Evolutionary conservation across 2,329 filamentous ascomycete species (phyloP).

Genomic region (Canariomyces notabilis): DNA sequence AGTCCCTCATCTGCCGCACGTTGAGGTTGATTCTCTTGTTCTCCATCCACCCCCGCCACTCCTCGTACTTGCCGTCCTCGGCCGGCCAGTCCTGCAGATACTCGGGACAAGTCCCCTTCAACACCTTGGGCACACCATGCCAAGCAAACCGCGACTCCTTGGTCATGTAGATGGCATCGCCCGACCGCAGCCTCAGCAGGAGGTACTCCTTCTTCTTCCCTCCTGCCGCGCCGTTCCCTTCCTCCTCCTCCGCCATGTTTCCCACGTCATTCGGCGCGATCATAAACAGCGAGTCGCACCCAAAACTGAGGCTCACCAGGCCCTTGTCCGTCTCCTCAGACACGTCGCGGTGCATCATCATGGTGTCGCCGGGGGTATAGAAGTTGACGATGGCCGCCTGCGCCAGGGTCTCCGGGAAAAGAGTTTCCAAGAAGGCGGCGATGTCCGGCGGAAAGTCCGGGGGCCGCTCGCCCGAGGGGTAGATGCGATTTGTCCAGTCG

Average conservation of each 20-base stretch:
- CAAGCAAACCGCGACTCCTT: slow-evolving; percentile 78
- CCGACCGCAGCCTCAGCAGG: slow-evolving; percentile 67
- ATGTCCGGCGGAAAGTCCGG: slow-evolving; percentile 73
- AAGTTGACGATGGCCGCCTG: slow-evolving; percentile 93
- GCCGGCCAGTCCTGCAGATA: slow-evolving; percentile 73
- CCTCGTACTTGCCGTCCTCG: slow-evolving; percentile 49
- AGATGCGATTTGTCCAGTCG: slow-evolving; percentile 85
- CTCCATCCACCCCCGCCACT: slow-evolving; percentile 83
- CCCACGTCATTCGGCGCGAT: slow-evolving; percentile 58
- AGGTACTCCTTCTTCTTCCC: slow-evolving; percentile 44
- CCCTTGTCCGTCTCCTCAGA: slow-evolving; percentile 77
- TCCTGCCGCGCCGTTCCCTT: slow-evolving; percentile 10
- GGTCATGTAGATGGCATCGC: slow-evolving; percentile 88
- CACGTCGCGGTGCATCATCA: slow-evolving; percentile 91
- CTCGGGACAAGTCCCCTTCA: slow-evolving; percentile 71
- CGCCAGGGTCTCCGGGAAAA: slow-evolving; percentile 73
- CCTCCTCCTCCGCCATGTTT: slow-evolving; percentile 27
- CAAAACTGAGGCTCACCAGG: slow-evolving; percentile 79
- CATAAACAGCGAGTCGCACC: slow-evolving; percentile 86
- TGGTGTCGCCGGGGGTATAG: slow-evolving; percentile 83
- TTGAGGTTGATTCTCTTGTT: slow-evolving; percentile 89
- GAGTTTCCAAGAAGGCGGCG: slow-evolving; percentile 55
- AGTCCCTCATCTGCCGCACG: slow-evolving; percentile 77
- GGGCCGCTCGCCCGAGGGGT: slow-evolving; percentile 58
- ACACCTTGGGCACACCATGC: slow-evolving; percentile 89